Conservation (phyloP, 179 eudicot species). For the Nepenthes alata region DNA sequence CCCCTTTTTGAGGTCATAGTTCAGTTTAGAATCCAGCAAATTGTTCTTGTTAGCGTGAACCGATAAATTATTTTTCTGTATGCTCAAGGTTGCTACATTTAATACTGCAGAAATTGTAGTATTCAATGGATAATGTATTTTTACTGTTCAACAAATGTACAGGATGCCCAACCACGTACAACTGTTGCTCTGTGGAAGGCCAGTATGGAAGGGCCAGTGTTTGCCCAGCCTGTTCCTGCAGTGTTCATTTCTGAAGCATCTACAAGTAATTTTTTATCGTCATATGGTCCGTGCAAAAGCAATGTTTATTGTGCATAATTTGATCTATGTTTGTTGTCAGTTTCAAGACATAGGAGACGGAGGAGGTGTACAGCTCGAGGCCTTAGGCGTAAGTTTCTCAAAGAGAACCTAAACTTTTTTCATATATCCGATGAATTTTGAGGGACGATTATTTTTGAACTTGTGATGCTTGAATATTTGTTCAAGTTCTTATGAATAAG, state of each 20-base stretch:
- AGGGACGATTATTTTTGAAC: no score
- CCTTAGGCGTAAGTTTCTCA: slow-evolving; percentile 56
- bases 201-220: slow-evolving; percentile 66
- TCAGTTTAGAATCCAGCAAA: no score
- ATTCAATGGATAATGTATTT: not conserved
- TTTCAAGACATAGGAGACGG: slow-evolving; percentile 54
- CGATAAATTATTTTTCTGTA: not conserved
- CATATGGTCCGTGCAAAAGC: slow-evolving; percentile 3
- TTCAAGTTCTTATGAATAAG: no score
- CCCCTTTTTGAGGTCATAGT: no score
- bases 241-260: slow-evolving; percentile 58
- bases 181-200: slow-evolving; percentile 80
- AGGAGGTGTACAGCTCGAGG: slow-evolving; percentile 46
- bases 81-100: not conserved
- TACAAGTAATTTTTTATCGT: slow-evolving; percentile 37
- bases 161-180: slow-evolving; percentile 91
- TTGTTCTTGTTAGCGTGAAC: no score
- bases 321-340: slow-evolving; percentile 47
- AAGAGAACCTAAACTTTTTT: no score
- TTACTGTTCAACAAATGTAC: not conserved
- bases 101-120: not conserved
- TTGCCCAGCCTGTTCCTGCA: slow-evolving; percentile 61
- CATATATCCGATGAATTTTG: not conserved
- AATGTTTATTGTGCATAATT: slow-evolving; percentile 10
- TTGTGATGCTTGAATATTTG: no score